Base-by-base conservation (phyloP, 176 grass and related monocot genomes). In the Bolboschoenus planiculmis region DNA sequence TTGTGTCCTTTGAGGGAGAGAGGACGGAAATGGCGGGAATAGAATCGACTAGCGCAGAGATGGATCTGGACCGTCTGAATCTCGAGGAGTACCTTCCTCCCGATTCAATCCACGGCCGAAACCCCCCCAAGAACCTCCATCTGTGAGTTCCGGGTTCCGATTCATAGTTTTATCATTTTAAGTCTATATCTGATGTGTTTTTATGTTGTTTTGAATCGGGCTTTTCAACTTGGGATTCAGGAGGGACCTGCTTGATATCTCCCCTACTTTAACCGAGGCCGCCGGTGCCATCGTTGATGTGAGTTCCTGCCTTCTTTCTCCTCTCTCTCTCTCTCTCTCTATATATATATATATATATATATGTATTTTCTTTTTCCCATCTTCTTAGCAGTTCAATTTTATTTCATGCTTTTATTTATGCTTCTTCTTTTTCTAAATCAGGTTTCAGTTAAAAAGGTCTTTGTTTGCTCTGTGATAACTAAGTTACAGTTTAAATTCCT, bases 251-350 rank as follows among this genome's bases (percentile, higher is more conserved):
- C 88, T 99, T 39, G 96, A 99, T 85, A 99, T 99, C 78, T 99
- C 96, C 53, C 92, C 91, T 0, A 94, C 94, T 62, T 87, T 99
- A 50, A 95, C 87, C 5, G 96, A 99, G 86, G 92, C 96, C 0
- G 93, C 96, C 4, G 96, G 96, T 4, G 96, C 93, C 76, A 99
- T 99, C 64, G 91, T 99, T 18, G 96, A 99, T 88, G 95, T 97
- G 87, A 91, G 92, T 85, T 47, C 0, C n/a, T n/a, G n/a, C 24
- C 4, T 56, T 56, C 78, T 82, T 37, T 11, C 40, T 51, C 27
- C 29, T n/a, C n/a, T n/a, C n/a, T n/a, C n/a, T n/a, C n/a, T n/a
- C n/a, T n/a, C n/a, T n/a, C n/a, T n/a, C n/a, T n/a, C n/a, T n/a
- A n/a, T n/a, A n/a, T n/a, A n/a, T n/a, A n/a, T n/a, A n/a, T n/a